These are phyloP conservation scores for Pseudogymnoascus sp. DNA, from an alignment of 2,329 filamentous ascomycete genomes.

Conservation along the genomic window DNA sequence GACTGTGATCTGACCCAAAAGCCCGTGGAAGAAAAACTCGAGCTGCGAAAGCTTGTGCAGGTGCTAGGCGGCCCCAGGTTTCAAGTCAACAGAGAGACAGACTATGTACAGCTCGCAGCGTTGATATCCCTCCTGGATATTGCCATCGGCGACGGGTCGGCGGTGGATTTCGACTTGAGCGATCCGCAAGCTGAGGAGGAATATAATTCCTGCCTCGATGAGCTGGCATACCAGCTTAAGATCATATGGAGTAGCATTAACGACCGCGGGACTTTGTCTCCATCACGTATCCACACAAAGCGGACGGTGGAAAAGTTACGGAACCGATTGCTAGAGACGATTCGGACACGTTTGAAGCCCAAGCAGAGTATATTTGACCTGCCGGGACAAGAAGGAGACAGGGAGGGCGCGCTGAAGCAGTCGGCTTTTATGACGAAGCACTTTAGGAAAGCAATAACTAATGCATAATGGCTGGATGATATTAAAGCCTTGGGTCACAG, in stretches of 20 bases:
- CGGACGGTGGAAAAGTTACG: conserved; percentile 67
- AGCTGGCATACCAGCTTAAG: conserved; percentile 54
- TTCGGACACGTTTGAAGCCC: conserved; percentile 63
- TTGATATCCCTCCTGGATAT: conserved; percentile 65
- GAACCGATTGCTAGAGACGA: conserved; percentile 63
- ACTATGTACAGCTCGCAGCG: conserved; percentile 65
- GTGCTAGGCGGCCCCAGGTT: conserved; percentile 47
- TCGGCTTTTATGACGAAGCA: conserved; percentile 9
- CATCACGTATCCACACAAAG: conserved; percentile 72
- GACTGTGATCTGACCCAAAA: conserved; percentile 39
- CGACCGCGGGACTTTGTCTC: conserved; percentile 65
- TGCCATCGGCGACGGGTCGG: conserved; percentile 59
- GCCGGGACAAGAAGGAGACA: neutral
- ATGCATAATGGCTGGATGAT: neutral
- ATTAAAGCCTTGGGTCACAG: neutral
- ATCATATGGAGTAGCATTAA: conserved; percentile 57
- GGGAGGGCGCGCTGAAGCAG: conserved; percentile 5
- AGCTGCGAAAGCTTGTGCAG: conserved; percentile 39
- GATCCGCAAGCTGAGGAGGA: conserved; percentile 36
- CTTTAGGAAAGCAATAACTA: conserved; percentile 26
- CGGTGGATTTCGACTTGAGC: conserved; percentile 26
- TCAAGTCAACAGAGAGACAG: conserved; percentile 46
- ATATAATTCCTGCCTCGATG: conserved; percentile 70
- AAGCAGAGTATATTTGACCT: conserved; percentile 35
- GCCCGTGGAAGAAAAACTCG: conserved; percentile 35